Percentiles rank a stretch among this genome's conserved stretches.
Conservation (phyloP, 2,329 filamentous ascomycete species). For the Penicillium sp. region DNA sequence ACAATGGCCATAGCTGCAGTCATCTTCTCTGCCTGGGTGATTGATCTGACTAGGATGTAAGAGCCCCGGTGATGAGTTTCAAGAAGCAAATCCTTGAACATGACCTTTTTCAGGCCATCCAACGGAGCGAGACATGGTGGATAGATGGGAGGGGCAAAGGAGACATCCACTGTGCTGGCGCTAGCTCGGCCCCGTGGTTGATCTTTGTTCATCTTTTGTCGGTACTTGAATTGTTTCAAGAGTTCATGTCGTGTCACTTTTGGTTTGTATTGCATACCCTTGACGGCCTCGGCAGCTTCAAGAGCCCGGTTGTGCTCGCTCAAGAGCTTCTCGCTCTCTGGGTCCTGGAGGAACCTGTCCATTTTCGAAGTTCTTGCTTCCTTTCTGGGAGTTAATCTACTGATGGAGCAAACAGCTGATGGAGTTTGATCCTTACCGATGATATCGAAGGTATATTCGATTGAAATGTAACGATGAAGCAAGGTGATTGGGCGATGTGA, state of each 20-base stretch:
- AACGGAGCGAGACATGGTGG: slow-evolving; percentile 14
- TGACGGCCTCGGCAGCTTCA: background rate
- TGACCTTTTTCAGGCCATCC: slow-evolving; percentile 24
- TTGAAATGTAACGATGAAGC: background rate
- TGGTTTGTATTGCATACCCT: background rate
- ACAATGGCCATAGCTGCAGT: slow-evolving; percentile 34
- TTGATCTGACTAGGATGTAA: slow-evolving; percentile 35
- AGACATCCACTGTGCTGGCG: background rate
- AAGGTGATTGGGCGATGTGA: background rate
- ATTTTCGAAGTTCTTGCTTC: background rate
- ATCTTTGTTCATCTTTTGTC: background rate
- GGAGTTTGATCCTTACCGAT: background rate
- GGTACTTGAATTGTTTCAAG: background rate
- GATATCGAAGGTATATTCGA: background rate
- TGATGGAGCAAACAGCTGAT: background rate
- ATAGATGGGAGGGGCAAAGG: background rate
- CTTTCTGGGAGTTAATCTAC: background rate
- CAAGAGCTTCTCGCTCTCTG: background rate
- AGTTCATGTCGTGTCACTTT: background rate
- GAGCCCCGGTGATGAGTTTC: slow-evolving; percentile 42
- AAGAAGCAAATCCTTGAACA: slow-evolving; percentile 34
- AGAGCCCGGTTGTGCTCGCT: background rate
- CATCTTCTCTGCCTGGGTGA: slow-evolving; percentile 31
- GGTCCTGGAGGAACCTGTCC: background rate
- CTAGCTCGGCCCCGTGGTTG: background rate